phyloP scores from a whole-genome alignment of 306 rosid species.

The Albizia julibrissin region DNA sequence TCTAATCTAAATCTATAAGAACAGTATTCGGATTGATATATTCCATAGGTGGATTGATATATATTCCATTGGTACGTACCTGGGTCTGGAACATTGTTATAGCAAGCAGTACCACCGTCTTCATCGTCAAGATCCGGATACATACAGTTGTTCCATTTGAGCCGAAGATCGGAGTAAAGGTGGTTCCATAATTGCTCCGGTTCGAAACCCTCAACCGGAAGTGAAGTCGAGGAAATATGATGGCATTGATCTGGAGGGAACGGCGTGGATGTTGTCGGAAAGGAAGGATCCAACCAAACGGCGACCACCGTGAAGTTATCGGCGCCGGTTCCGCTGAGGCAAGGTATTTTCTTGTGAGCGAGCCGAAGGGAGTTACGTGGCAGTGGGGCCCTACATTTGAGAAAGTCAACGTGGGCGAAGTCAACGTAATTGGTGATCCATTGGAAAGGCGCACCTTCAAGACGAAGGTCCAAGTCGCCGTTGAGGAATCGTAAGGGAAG shows the following conservation, averaged over 20 bases:
- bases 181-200: neutral
- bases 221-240: neutral
- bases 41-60: too few relatives aligned
- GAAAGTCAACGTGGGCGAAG: neutral
- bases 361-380: neutral
- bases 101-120: neutral
- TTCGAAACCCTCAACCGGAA: neutral
- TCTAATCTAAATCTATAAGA: too few relatives aligned
- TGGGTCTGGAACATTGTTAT: neutral
- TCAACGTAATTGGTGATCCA: neutral
- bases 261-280: neutral
- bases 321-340: neutral
- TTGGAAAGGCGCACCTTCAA: neutral
- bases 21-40: too few relatives aligned
- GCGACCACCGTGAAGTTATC: neutral
- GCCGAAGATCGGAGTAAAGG: neutral
- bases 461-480: neutral
- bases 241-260: neutral
- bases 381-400: constrained; percentile 14
- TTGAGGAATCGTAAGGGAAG: constrained; percentile 30
- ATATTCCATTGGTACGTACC: constrained; percentile 22
- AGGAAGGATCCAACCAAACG: neutral
- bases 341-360: neutral
- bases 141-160: neutral
- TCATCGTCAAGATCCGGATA: neutral